Evolutionary conservation across 75 land plant genomes (phyloP), one percentile per base, ranked within the genome.

Genomic region (Chamaecyparis obtusa): DNA sequence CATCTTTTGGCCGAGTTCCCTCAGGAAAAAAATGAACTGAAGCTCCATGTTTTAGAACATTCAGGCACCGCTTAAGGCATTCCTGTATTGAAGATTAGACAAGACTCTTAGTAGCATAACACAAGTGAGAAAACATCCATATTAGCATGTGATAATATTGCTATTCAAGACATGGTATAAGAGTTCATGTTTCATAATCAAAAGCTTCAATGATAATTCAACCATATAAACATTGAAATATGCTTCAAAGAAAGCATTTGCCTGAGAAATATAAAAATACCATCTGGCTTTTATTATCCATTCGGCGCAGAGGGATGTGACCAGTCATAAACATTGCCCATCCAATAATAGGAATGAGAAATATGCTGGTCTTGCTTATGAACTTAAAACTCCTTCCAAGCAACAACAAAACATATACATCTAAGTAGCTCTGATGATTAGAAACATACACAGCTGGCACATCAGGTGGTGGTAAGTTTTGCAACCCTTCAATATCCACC

Each of bases 261-360:
- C 10, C 49, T 51, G 67, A 46, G 33, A 55, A 81, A 51, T 51
- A 84, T 87, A 78, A 79, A 86, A 85, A n/a, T 94, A 98, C 99
- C 99, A 98, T 54, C 83, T 98, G 99, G 86, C 99, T 98, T 60
- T 87, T 93, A 87, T 92, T 97, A 86, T 98, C 99, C 99, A 95
- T 91, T 83, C 99, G 95, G 69, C 90, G 93, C 90, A 97, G 85
- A 83, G 99, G 99, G 69, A 98, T 91, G 77, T 91, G 90, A 60
- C 99, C 97, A 88, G 98, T 90, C 64, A 98, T 46, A 89, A 88
- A 95, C 99, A 98, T 98, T 0, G 99, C 94, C 99, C 99, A 98
- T 14, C 99, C 99, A 87, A 95, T 91, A 55, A 98, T 88, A 13
- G 99, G 99, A 86, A 93, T 91, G 43, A 96, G 84, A 80, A 98